Base-by-base conservation (phyloP, 768 basidiomycete species). In the Trametes cubensis region DNA sequence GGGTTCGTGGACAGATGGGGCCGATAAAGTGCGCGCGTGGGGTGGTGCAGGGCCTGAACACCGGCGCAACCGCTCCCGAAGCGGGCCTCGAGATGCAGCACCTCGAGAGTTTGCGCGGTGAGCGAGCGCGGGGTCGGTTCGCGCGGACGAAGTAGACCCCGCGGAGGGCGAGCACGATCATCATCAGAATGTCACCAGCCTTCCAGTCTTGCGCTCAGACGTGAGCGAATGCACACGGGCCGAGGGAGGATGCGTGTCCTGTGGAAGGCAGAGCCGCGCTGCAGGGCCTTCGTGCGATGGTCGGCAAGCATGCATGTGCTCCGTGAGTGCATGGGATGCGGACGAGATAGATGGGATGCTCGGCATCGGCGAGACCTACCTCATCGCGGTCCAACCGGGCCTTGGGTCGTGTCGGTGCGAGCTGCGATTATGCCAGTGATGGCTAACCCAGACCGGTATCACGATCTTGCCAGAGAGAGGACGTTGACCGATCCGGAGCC, bases 271-370 rank as follows among this genome's bases (percentile, higher is more conserved):
- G 54, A 13, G 48, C 54, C 47, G 30, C 42, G 18, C 49, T 45
- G 61, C 23, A 40, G 26, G 48, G 58, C 23, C 55, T 62, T 62
- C 61, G 61, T 62, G 61, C 61, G 61, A 62, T 62, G 61, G 61
- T 62, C 61, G 61, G 61, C 41, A 34, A 42, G 55, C 44, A 55
- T 30, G 41, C 55, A 51, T 45, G 48, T 17, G 49, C 26, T 51
- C 21, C 39, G 55, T 57, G 61, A 57, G 61, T 23, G 42, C 55
- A 52, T 57, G 61, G 38, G 30, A 57, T 50, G 28, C 54, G 60
- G 48, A 17, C 30, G 48, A 42, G 55, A 26, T 28, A 28, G 55
- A 45, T 53, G 55, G 50, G 49, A 62, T 30, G 55, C 49, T 62
- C 61, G 55, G 55, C 49, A 57, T 40, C 54, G 54, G 60, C 40